A percentile compares a stretch with the other conserved stretches of the same genome.
These are phyloP conservation scores for Linderniella brevidens DNA, from an alignment of 257 asterid species.

Conservation along the genomic window DNA sequence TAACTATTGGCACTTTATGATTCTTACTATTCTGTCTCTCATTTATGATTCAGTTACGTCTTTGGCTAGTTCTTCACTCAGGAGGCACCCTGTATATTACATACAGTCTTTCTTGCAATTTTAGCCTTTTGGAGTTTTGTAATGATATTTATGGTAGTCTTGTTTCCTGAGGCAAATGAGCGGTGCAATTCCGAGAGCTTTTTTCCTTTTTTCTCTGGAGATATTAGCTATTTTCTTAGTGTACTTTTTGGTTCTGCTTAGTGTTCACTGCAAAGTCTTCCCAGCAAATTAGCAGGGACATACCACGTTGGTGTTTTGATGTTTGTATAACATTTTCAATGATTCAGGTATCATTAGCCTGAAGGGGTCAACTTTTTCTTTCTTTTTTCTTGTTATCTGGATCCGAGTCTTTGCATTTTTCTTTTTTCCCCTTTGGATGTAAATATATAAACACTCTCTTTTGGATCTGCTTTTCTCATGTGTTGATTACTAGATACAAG, in stretches of 20 bases:
- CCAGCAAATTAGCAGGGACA: slow-evolving; percentile 51
- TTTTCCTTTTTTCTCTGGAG: no score
- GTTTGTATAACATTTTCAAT: slow-evolving; percentile 50
- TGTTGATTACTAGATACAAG: slow-evolving; percentile 68
- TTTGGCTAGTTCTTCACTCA: slow-evolving; percentile 14
- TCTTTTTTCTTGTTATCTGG: slow-evolving; percentile 12
- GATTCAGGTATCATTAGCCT: slow-evolving; percentile 3
- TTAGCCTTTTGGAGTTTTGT: no score
- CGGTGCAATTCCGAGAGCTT: background rate
- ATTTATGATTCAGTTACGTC: slow-evolving; percentile 12
- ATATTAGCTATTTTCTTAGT: slow-evolving; percentile 10
- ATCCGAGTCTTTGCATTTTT: slow-evolving; percentile 6
- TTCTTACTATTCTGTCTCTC: slow-evolving; percentile 9
- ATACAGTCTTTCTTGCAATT: no score
- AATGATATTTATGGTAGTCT: no score
- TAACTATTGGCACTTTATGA: slow-evolving; percentile 13
- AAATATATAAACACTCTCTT: slow-evolving; percentile 25
- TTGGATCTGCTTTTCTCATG: slow-evolving; percentile 16
- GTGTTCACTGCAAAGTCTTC: slow-evolving; percentile 24
- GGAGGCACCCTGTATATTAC: slow-evolving; percentile 7
- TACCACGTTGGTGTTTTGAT: slow-evolving; percentile 47
- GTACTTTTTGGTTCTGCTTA: slow-evolving; percentile 11
- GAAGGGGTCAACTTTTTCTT: slow-evolving; percentile 9
- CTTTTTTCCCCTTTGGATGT: slow-evolving; percentile 2
- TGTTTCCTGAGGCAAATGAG: slow-evolving; percentile 9